Evolutionary conservation across 352 stramenopile species (phyloP).

Genomic region (Phytophthora foliorum): DNA sequence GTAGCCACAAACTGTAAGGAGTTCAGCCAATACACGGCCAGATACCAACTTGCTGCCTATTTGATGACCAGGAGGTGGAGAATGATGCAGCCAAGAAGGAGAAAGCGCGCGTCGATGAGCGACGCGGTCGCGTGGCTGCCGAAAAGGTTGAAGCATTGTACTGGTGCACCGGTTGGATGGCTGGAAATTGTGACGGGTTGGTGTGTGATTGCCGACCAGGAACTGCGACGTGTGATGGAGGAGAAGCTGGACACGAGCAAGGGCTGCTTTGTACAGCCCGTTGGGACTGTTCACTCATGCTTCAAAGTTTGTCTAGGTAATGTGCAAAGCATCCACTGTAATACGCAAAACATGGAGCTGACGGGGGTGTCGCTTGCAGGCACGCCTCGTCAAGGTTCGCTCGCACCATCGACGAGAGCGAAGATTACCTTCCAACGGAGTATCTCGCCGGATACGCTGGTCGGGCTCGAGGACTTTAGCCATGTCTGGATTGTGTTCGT

Average conservation of each 20-base stretch:
- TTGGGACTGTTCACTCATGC: constrained; percentile 82
- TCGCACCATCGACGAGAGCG: constrained; percentile 75
- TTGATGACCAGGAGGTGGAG: constrained; percentile 42
- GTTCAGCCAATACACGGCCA: neutral
- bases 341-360: neutral
- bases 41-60: constrained; percentile 16
- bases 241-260: constrained; percentile 82
- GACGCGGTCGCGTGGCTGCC: constrained; percentile 66
- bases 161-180: neutral
- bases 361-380: constrained; percentile 38
- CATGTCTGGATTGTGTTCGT: constrained; percentile 93
- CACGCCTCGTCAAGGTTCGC: constrained; percentile 85
- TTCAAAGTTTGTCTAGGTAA: constrained; percentile 75
- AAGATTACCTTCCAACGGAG: constrained; percentile 83
- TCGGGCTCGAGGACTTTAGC: constrained; percentile 80
- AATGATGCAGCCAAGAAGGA: constrained; percentile 58
- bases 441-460: constrained; percentile 81
- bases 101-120: constrained; percentile 64
- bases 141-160: constrained; percentile 54
- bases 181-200: constrained; percentile 7
- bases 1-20: constrained; percentile 12
- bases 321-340: neutral
- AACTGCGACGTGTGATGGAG: constrained; percentile 76
- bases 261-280: constrained; percentile 80
- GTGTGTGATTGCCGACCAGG: constrained; percentile 33